Evolutionary conservation across 1,284 basidiomycete genomes (phyloP), one percentile per base, ranked within the genome.

Genomic region (Apiotrichum siamense): DNA sequence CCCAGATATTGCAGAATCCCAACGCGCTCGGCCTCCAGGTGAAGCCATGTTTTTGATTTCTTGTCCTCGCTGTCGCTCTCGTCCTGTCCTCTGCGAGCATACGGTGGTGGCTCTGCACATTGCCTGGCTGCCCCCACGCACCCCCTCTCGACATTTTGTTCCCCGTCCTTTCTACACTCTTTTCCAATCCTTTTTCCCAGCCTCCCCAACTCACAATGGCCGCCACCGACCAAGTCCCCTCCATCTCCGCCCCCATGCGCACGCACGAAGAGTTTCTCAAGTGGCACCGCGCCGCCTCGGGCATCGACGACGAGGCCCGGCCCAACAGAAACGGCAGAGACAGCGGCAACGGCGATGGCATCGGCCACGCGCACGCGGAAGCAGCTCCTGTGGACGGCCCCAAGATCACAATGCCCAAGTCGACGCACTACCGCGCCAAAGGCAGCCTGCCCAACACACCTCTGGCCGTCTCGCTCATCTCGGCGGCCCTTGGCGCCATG

Each of bases 391-490:
- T 9, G 29, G 29, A 31, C 9, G 29, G 15, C 9, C 29, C 29
- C 9, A 7, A 7, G 29, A 27, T 52, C 41, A 24, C 23, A 27
- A 52, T 52, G 50, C 50, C 50, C 13, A 24, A 26, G 15, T 39
- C 45, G 12, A 21, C 17, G 6, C 39, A 46, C 42, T 49, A 54
- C 49, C 47, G 51, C 13, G 77, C 80, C 26, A 77, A 78, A 38
- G 84, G 83, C 49, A 78, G 76, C 50, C 82, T 92, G 37, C 87
- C 90, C 15, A 92, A 94, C 67, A 90, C 90, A 12, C 86, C 87
- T 2, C 76, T 91, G 27, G 79, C 80, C 6, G 83, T 80, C 0
- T 81, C 85, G 0, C 76, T 80, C 24, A 83, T 91, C 58, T 83
- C 88, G 3, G 88, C 89, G 64, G 58, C 83, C 13, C 80, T 94